A percentile compares a stretch with the other conserved stretches of the same genome.
Evolutionary conservation across 805 yeast genomes (phyloP).

Genomic region (Cyberlindnera xishuangbannaensis): DNA sequence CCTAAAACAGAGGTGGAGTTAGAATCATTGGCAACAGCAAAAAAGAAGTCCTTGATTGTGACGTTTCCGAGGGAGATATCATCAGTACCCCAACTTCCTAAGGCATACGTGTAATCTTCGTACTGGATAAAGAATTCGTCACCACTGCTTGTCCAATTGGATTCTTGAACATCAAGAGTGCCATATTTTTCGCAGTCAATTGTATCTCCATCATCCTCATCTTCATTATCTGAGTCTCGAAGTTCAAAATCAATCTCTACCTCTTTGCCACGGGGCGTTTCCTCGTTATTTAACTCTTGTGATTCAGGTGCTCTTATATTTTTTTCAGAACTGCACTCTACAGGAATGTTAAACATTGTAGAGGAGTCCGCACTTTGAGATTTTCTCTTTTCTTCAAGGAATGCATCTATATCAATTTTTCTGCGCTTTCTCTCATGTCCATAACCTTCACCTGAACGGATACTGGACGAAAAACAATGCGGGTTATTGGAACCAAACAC

Average conservation of each 20-base stretch:
- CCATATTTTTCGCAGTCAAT: constrained; percentile 8
- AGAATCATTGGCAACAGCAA: constrained; percentile 62
- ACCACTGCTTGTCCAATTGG: constrained; percentile 22
- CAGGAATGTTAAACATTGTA: too few relatives aligned
- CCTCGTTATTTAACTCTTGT: too few relatives aligned
- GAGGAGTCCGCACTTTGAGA: too few relatives aligned
- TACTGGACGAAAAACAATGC: constrained; percentile 18
- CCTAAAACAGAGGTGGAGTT: constrained; percentile 41
- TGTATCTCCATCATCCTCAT: too few relatives aligned
- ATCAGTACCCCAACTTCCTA: constrained; percentile 61
- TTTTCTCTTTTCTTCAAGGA: background rate
- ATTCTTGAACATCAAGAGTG: constrained; percentile 26
- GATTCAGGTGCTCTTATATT: too few relatives aligned
- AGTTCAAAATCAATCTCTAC: too few relatives aligned
- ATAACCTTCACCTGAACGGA: too few relatives aligned
- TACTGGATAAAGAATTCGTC: constrained; percentile 36
- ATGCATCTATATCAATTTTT: too few relatives aligned
- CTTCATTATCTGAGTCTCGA: too few relatives aligned
- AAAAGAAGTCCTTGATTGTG: constrained; percentile 43
- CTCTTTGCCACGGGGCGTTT: too few relatives aligned
- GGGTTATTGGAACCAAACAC: constrained; percentile 25
- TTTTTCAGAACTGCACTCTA: too few relatives aligned
- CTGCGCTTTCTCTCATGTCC: too few relatives aligned
- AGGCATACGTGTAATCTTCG: constrained; percentile 43
- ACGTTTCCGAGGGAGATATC: constrained; percentile 38